Evolutionary conservation across 2,329 filamentous ascomycete species (phyloP).

Genomic region (Neophaeococcomyces mojaviensis): DNA sequence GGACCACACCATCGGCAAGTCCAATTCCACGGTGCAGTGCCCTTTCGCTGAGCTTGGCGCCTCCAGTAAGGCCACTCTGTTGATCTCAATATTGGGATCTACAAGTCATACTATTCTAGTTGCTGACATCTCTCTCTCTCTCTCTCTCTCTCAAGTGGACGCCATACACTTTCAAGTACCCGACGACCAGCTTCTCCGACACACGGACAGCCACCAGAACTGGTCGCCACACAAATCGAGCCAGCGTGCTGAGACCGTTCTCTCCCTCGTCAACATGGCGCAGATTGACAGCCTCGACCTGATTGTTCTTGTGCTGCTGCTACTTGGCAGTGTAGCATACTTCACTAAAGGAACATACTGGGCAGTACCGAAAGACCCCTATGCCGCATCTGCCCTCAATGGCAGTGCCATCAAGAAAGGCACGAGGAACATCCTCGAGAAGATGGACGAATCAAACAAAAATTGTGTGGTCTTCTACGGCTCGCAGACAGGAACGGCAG

Average conservation of each 20-base stretch:
- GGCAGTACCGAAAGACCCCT: constrained; percentile 82
- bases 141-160: too few species aligned
- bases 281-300: constrained; percentile 95
- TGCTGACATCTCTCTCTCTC: too few species aligned
- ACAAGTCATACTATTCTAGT: too few species aligned
- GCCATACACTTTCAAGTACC: too few species aligned
- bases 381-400: constrained; percentile 66
- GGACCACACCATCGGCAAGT: too few species aligned
- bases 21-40: too few species aligned
- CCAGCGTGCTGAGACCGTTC: not conserved
- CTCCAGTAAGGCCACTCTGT: too few species aligned
- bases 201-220: not conserved
- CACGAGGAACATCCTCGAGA: constrained; percentile 86
- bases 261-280: constrained; percentile 58
- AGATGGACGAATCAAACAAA: constrained; percentile 90
- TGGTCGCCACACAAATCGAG: not conserved
- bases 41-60: too few species aligned
- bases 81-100: too few species aligned
- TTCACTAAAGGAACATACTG: constrained; percentile 97
- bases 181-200: too few species aligned
- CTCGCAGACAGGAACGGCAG: constrained; percentile 94
- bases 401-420: constrained; percentile 65
- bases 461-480: constrained; percentile 99
- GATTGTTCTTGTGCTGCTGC: constrained; percentile 75
- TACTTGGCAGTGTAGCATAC: constrained; percentile 84